Evolutionary conservation across 805 yeast genomes (phyloP).

Genomic region (Candida sakaeoensis): DNA sequence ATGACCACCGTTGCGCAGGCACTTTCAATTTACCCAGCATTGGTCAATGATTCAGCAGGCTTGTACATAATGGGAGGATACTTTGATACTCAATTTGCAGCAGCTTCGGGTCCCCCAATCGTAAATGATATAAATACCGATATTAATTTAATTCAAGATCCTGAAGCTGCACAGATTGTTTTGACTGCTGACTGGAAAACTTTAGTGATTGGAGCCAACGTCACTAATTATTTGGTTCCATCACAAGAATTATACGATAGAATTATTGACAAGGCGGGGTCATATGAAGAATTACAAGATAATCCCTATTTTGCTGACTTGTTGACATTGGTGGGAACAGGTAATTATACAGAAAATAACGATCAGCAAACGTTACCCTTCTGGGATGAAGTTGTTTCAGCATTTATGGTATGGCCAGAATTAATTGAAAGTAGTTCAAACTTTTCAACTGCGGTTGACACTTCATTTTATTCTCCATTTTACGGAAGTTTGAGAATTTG

Average conservation of each 20-base stretch:
- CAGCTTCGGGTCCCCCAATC: conserved; percentile 21
- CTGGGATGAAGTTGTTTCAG: conserved; percentile 42
- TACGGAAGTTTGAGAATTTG: conserved; percentile 38
- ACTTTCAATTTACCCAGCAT: conserved; percentile 32
- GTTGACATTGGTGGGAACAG: conserved; percentile 28
- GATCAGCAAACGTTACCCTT: conserved; percentile 35
- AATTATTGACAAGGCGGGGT: conserved; percentile 35
- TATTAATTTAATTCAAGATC: conserved; percentile 42
- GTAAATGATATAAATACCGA: conserved; percentile 38
- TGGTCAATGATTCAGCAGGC: conserved; percentile 37
- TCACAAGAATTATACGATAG: conserved; percentile 33
- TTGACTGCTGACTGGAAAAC: conserved; percentile 39
- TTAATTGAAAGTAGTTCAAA: conserved; percentile 25
- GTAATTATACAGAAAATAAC: conserved; percentile 26
- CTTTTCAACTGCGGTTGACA: conserved; percentile 34
- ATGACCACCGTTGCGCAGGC: conserved; percentile 47
- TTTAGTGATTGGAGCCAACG: conserved; percentile 38
- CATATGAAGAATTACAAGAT: conserved; percentile 21
- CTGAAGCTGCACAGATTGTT: conserved; percentile 45
- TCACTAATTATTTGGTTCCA: conserved; percentile 38
- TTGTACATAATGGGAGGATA: conserved; percentile 44
- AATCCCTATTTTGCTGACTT: conserved; percentile 27
- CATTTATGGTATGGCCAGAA: conserved; percentile 35
- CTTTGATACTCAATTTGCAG: conserved; percentile 37
- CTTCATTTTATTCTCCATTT: conserved; percentile 39